Base-by-base conservation (phyloP, 2,329 filamentous ascomycete species). In the Cucurbitaria berberidis region DNA sequence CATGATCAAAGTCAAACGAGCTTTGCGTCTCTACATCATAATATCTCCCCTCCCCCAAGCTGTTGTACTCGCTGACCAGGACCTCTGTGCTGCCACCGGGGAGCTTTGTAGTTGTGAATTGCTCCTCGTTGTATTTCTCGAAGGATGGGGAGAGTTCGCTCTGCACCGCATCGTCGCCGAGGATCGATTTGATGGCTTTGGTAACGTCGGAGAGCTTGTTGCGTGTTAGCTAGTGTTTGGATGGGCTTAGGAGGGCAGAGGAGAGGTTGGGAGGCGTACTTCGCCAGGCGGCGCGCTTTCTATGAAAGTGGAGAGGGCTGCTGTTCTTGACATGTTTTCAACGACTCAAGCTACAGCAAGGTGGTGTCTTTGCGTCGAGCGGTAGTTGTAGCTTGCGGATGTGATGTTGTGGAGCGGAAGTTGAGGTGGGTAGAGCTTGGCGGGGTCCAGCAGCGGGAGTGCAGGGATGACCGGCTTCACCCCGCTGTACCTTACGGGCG, bases 211-310 rank as follows among this genome's bases (percentile, higher is more conserved):
- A 84, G 65, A 97, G 88, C 91, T 96, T n/a, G 63, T 46, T 53
- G 30, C 29, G 26, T 61, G 63, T 72, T 67, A 75, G 66, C 54
- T 48, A 29, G 15, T 68, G 74, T 65, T 53, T 50, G 27, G 13
- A 48, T 22, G 22, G 15, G 34, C 35, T 34, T 35, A 13, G 35
- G 43, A 38, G 36, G 38, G 41, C 24, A 30, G 15, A 19, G 49
- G 27, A 18, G 53, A 30, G 34, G 16, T 38, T 45, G 22, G 53
- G 27, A 51, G 44, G 75, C 79, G 68, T 85, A 96, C 93, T 89
- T 99, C 95, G 81, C 95, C 95, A 19, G 95, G 95, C 42, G 95
- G 95, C 68, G 95, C 92, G 72, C 91, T 91, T 80, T 96, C 88
- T 62, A 99, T 88, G 76, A 98, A 99, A 45, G 92, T 88, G 64